Conservation (phyloP, 2,329 filamentous ascomycete genomes). For the Penicillium capsulatum region DNA sequence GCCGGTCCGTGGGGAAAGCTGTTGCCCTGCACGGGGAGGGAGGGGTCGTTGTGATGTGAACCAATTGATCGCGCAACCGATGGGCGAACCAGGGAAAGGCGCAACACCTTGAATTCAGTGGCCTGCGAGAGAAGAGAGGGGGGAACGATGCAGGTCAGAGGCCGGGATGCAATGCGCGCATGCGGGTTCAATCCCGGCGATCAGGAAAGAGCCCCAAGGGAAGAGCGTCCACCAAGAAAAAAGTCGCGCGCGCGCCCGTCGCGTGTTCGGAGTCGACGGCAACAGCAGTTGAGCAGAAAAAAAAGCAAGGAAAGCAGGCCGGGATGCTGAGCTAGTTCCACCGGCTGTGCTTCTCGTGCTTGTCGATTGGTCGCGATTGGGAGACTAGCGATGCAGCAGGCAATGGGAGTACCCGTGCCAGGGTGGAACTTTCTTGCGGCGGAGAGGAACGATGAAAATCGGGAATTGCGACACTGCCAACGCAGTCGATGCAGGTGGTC, state of each 20-base stretch:
- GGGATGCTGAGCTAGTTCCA: slow-evolving; percentile 12
- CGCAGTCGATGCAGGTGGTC: slow-evolving; percentile 36
- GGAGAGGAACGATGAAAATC: slow-evolving; percentile 25
- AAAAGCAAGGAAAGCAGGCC: slow-evolving; percentile 1
- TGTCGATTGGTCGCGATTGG: slow-evolving; percentile 16
- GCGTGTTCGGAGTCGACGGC: slow-evolving; percentile 18
- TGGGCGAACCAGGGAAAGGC: slow-evolving; percentile 15
- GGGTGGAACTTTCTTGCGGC: slow-evolving; percentile 15
- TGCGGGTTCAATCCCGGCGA: slow-evolving; percentile 18
- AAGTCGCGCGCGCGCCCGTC: slow-evolving; percentile 11
- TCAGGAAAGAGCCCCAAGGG: slow-evolving; percentile 24
- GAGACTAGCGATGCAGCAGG: slow-evolving; percentile 19
- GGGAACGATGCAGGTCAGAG: slow-evolving; percentile 24
- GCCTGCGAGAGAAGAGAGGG: slow-evolving; percentile 10
- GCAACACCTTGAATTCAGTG: slow-evolving; percentile 13
- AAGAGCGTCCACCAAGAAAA: no score
- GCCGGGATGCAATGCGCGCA: slow-evolving; percentile 25
- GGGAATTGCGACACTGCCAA: slow-evolving; percentile 34
- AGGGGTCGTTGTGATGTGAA: slow-evolving; percentile 24
- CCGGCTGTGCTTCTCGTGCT: background rate
- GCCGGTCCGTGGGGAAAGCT: slow-evolving; percentile 35
- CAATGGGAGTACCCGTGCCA: slow-evolving; percentile 25
- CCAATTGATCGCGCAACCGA: slow-evolving; percentile 28
- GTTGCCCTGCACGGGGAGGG: slow-evolving; percentile 25
- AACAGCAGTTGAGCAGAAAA: slow-evolving; percentile 6